A percentile compares a stretch with the other conserved stretches of the same genome.
phyloP scores from a whole-genome alignment of 2,329 filamentous ascomycete species.

The Fusarium scirpi region DNA sequence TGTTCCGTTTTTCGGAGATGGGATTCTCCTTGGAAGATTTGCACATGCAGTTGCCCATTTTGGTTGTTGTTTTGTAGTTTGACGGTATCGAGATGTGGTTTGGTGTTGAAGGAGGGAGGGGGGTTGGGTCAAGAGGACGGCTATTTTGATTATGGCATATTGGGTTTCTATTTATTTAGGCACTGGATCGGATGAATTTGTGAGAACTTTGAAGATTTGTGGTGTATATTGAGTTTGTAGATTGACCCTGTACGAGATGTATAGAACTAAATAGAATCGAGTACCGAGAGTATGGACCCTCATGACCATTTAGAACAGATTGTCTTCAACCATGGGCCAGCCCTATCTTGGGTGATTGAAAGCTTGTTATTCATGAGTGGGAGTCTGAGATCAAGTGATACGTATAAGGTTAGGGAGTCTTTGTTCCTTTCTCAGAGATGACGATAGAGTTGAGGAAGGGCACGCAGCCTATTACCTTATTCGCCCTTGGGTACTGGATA shows the following conservation, averaged over 20 bases:
- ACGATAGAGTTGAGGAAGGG: not conserved
- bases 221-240: not conserved
- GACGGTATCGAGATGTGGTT: not conserved
- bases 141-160: not conserved
- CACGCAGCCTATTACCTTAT: not conserved
- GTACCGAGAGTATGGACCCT: not conserved
- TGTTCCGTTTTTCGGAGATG: not conserved
- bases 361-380: not conserved
- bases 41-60: not conserved
- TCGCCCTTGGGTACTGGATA: not conserved
- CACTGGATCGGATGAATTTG: not conserved
- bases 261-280: not conserved
- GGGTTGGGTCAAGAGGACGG: not conserved
- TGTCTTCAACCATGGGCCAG: not conserved
- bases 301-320: not conserved
- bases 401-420: not conserved
- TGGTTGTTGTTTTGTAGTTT: not conserved
- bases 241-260: not conserved
- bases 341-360: not conserved
- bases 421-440: not conserved
- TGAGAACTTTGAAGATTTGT: not conserved
- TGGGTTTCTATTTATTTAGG: not conserved
- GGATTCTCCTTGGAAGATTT: not conserved
- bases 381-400: not conserved
- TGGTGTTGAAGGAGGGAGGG: not conserved